Evolutionary conservation across 1,284 basidiomycete species (phyloP).

Genomic region (Coniferiporia weirii): DNA sequence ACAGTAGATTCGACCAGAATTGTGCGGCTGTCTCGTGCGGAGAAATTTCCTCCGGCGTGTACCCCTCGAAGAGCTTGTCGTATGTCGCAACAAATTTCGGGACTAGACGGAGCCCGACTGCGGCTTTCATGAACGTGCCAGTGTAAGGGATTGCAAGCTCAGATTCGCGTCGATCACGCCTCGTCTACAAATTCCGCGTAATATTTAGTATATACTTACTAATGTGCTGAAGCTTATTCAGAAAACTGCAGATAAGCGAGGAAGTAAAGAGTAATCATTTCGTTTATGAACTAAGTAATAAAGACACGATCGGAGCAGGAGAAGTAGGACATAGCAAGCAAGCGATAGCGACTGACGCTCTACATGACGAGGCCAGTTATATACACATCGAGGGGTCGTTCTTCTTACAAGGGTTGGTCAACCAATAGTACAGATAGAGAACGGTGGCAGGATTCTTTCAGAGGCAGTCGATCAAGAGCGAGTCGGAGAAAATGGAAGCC

Average conservation of each 20-base stretch:
- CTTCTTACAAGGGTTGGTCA: background rate
- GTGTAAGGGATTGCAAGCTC: background rate
- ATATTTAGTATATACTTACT: no score
- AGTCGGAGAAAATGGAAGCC: background rate
- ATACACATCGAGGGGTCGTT: background rate
- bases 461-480: background rate
- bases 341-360: background rate
- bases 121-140: constrained; percentile 1
- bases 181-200: background rate
- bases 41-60: constrained; percentile 34
- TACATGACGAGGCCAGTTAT: background rate
- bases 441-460: background rate
- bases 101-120: constrained; percentile 15
- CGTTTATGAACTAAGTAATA: background rate
- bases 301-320: background rate
- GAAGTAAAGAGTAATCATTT: background rate
- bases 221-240: no score
- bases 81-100: constrained; percentile 41
- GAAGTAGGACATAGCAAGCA: background rate
- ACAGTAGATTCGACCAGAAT: constrained; percentile 48
- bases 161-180: background rate
- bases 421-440: background rate
- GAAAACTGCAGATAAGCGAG: background rate
- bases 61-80: constrained; percentile 40
- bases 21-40: constrained; percentile 31